These are phyloP conservation scores for Ilyonectria sp. DNA, from an alignment of 2,329 filamentous ascomycete species.

Conservation along the genomic window DNA sequence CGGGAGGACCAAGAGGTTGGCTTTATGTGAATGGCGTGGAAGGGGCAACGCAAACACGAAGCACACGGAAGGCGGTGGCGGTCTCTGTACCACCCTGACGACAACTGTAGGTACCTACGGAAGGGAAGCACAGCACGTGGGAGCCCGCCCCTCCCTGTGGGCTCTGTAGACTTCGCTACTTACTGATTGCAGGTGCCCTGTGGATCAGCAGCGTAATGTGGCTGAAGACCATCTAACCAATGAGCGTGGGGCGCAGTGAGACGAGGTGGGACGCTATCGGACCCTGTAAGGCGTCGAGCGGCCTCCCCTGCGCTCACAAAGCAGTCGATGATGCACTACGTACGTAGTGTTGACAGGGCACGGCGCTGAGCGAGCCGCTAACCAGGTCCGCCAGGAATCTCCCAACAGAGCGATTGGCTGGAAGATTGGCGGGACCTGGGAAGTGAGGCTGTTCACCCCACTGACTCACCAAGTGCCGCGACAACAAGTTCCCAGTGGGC, in stretches of 20 bases:
- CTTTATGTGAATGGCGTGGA: conserved; percentile 21
- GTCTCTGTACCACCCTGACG: conserved; percentile 15
- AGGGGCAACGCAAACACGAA: not conserved
- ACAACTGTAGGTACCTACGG: not conserved
- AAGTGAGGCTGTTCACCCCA: conserved; percentile 16
- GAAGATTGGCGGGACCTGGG: not conserved
- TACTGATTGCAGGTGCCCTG: conserved; percentile 12
- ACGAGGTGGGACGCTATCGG: not conserved
- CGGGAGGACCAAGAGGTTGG: conserved; percentile 15
- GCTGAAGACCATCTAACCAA: conserved; percentile 12
- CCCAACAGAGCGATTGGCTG: conserved; percentile 8
- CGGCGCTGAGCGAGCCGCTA: not conserved
- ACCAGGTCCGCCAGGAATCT: not conserved
- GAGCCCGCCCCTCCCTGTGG: too few species aligned
- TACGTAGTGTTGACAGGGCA: conserved; percentile 9
- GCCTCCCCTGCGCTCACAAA: not conserved
- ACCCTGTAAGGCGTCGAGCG: not conserved
- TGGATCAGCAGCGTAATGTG: conserved; percentile 25
- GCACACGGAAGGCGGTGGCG: conserved; percentile 13
- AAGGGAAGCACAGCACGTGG: not conserved
- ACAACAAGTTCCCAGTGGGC: not conserved
- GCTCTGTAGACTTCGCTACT: conserved; percentile 1
- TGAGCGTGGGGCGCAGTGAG: not conserved
- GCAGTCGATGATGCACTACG: conserved; percentile 11
- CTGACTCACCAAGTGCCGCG: not conserved